Evolutionary conservation across 108 stramenopile genomes (phyloP), one percentile per base, ranked within the genome.

Genomic region (Bacterosira constricta): DNA sequence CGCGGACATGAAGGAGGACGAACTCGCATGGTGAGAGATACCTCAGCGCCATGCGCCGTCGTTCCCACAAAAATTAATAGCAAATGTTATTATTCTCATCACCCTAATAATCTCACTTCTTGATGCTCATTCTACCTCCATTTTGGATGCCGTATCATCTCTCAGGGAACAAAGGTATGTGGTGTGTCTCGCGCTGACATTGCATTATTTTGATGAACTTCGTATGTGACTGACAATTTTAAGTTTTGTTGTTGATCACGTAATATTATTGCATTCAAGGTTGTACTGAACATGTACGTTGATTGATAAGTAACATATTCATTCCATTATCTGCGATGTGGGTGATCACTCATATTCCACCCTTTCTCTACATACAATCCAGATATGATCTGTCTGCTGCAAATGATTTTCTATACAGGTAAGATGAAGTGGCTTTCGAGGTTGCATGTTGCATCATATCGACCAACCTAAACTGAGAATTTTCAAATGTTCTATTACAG

Each of bases 351-450:
- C 29, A 42, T 23, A 45, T 61, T 21, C n/a, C 13, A 21, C 6
- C 27, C 13, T 35, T 27, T 39, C 11, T 15, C 4, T 37, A 66
- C 50, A 63, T 23, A 29, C 41, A 32, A 27, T 34, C 36, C 51
- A 75, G 73, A 3, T 85, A 97, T 58, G 96, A 97, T 66, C 64
- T 97, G n/a, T 76, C 78, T 52, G 88, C 88, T 13, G 84, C 77
- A 18, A 97, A 97, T 73, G 94, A 93, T 38, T 79, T 54, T 38
- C 39, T 79, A 3, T 71, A 79, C 50, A 56, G 36, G 55, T 56
- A 56, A 35, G 55, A 32, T 20, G 17, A 10, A 38, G 0, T n/a
- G 17, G 12, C 0, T 1, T 15, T 32, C 17, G 12, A 7, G 15
- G n/a, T 56, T 18, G 8, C n/a, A 0, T 30, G 1, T 34, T 32